Conservation (phyloP, 78 protist genomes). For the Dictyostelium purpureum region DNA sequence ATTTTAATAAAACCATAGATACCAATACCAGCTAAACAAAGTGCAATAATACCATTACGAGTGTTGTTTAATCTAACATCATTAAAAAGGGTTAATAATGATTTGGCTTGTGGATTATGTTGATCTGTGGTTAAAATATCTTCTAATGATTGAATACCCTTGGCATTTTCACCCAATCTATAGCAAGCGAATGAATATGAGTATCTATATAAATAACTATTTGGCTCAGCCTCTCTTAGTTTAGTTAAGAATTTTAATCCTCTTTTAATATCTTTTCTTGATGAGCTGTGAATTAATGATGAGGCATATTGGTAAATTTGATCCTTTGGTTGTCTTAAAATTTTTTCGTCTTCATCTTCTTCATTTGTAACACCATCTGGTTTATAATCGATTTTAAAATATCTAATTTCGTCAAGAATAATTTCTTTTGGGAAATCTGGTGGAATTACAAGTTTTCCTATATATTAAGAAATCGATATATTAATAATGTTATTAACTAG, state of each 20-base stretch:
- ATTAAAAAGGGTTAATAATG: slow-evolving; percentile 38
- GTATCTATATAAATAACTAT: slow-evolving; percentile 44
- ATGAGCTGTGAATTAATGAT: slow-evolving; percentile 17
- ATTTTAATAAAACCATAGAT: slow-evolving; percentile 28
- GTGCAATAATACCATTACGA: slow-evolving; percentile 31
- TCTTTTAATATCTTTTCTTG: slow-evolving; percentile 45
- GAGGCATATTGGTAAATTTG: slow-evolving; percentile 36
- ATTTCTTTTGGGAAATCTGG: slow-evolving; percentile 36
- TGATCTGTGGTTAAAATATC: slow-evolving; percentile 55
- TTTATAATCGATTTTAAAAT: slow-evolving; percentile 29
- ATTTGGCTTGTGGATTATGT: slow-evolving; percentile 74
- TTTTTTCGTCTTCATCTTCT: slow-evolving; percentile 66
- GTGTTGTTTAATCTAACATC: slow-evolving; percentile 45
- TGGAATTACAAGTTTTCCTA: slow-evolving; percentile 64
- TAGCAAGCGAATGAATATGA: slow-evolving; percentile 54
- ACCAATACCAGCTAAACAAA: not conserved
- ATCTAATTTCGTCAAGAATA: slow-evolving; percentile 41
- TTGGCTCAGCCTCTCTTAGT: slow-evolving; percentile 11
- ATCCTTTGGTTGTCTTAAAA: slow-evolving; percentile 65
- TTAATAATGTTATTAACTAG: too few relatives aligned
- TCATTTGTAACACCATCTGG: not conserved
- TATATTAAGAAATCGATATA: not conserved
- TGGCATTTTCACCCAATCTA: slow-evolving; percentile 34
- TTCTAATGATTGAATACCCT: slow-evolving; percentile 43
- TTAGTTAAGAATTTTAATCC: slow-evolving; percentile 48